phyloP scores from a whole-genome alignment of 140 eudicot genomes.

The Erigeron philadelphicus region DNA sequence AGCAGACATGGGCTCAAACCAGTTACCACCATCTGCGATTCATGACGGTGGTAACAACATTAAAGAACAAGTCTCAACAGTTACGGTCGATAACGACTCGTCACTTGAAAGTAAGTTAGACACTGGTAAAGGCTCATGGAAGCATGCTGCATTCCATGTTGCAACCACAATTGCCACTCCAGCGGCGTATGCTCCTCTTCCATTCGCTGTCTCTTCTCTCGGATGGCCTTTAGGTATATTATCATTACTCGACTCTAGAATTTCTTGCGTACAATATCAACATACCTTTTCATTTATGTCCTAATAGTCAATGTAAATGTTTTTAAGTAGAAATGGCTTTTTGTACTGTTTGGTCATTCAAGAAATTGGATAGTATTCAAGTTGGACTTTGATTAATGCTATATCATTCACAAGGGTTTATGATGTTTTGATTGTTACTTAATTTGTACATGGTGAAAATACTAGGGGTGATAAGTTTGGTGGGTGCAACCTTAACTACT shows the following conservation, averaged over 20 bases:
- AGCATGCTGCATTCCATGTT: conserved; percentile 55
- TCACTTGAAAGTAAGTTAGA: not conserved
- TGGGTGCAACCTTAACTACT: conserved; percentile 44
- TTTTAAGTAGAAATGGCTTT: too few species aligned
- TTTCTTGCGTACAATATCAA: too few species aligned
- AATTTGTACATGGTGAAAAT: conserved; percentile 7
- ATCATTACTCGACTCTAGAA: not conserved
- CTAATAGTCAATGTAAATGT: too few species aligned
- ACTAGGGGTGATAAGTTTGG: conserved; percentile 50
- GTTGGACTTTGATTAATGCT: conserved; percentile 11
- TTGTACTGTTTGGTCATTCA: too few species aligned
- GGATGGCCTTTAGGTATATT: conserved; percentile 56
- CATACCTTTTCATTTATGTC: too few species aligned
- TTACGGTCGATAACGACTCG: not conserved
- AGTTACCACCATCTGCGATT: not conserved
- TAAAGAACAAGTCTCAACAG: conserved; percentile 9
- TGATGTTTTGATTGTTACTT: not conserved
- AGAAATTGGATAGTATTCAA: not conserved
- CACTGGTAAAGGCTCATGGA: conserved; percentile 45
- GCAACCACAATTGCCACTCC: conserved; percentile 65
- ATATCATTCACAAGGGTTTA: conserved; percentile 2
- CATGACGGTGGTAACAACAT: conserved; percentile 1
- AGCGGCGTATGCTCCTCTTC: conserved; percentile 65
- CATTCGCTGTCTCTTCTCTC: conserved; percentile 53
- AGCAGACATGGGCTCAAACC: conserved; percentile 16